Base-by-base conservation (phyloP, 495 filamentous ascomycete genomes). In the Thozetella sp. region DNA sequence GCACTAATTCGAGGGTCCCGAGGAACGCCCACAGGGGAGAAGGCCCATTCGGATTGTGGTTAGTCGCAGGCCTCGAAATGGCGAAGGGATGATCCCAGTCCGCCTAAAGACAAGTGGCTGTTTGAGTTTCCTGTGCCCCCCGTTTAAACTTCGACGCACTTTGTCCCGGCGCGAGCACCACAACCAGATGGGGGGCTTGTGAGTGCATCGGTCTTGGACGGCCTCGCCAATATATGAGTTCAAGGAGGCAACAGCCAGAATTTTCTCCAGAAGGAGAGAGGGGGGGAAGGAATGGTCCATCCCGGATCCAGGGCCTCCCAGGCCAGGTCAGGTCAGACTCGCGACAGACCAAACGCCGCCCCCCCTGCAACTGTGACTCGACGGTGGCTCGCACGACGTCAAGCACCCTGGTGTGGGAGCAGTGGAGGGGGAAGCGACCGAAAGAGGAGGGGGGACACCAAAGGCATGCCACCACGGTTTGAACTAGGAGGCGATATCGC, bases 81-180 rank as follows among this genome's bases (percentile, higher is more conserved):
- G 11, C 20, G 43, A 48, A 48, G 43, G 43, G 43, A 48, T 48
- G 43, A 48, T 48, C 43, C 43, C n/a, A 11, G 43, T 20, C 43
- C n/a, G 43, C 43, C 43, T 48, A 48, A 48, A 48, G n/a, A 4
- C 43, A 48, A 48, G 43, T 48, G 43, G 43, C 43, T 48, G 6
- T 13, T 11, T 48, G 43, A 4, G 11, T 37, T 37, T 37, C 30
- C 30, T 37, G 30, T 37, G 30, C 43, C 43, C 20, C n/a, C 43
- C 10, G 9, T 48, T 48, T 9, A 48, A 48, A 11, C 43, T 48
- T 20, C n/a, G 43, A 9, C 4, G 43, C 20, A 19, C 11, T 20
- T 19, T 48, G n/a, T 9, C 20, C 43, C 43, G 43, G 43, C 43
- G 4, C n/a, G 10, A 48, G 20, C 9, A n/a, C 20, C 9, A n/a